Percentiles rank a stretch among this genome's conserved stretches.
Evolutionary conservation across 306 rosid species (phyloP).

Genomic region (Prunus fruticosa): DNA sequence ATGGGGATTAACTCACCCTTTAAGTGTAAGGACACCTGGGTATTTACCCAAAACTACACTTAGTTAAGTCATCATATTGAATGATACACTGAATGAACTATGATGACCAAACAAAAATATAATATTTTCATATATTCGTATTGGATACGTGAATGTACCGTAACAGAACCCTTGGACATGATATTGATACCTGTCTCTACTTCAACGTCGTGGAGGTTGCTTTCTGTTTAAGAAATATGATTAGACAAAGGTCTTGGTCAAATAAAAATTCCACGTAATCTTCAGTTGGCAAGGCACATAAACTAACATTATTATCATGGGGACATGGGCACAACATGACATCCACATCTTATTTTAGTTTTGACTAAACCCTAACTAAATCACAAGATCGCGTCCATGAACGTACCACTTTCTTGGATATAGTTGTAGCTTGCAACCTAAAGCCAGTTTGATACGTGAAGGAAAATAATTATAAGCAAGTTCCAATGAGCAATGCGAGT

Average conservation of each 20-base stretch:
- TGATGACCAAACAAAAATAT: no score
- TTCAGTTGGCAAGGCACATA: not conserved
- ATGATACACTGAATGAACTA: no score
- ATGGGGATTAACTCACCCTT: no score
- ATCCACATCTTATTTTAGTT: not conserved
- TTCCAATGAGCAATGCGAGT: not conserved
- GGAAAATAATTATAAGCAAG: not conserved
- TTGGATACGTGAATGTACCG: no score
- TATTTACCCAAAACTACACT: no score
- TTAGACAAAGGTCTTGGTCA: conserved; percentile 18
- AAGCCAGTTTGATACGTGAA: not conserved
- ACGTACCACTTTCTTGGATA: not conserved
- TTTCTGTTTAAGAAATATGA: conserved; percentile 6
- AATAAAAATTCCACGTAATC: conserved; percentile 7
- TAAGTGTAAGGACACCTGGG: no score
- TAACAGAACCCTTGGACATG: no score
- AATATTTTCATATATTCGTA: no score
- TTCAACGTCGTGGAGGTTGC: not conserved
- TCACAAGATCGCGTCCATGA: not conserved
- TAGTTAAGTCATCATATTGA: no score
- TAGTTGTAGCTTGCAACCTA: not conserved
- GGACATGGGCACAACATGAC: not conserved
- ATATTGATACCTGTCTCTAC: not conserved
- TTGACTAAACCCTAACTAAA: not conserved
- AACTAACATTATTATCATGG: not conserved